These are phyloP conservation scores for Saraca asoca DNA, from an alignment of 331 rosid species.

Conservation along the genomic window DNA sequence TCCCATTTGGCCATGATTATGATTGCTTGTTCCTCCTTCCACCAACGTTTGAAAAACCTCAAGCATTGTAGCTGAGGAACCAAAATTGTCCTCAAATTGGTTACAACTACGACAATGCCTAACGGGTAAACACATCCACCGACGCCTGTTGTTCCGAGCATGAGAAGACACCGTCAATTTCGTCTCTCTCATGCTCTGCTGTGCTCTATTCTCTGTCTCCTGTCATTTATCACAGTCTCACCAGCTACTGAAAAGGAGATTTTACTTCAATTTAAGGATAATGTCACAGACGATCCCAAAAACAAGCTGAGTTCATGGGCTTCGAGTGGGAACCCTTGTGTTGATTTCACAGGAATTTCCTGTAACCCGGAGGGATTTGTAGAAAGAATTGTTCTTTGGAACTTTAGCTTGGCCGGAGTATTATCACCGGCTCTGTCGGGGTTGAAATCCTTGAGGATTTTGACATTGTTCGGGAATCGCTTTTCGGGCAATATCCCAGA, in stretches of 20 bases:
- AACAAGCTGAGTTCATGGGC: constrained; percentile 67
- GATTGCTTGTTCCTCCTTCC: constrained; percentile 35
- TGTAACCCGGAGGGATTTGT: constrained; percentile 78
- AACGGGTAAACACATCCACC: constrained; percentile 53
- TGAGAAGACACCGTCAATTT: constrained; percentile 66
- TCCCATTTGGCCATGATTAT: constrained; percentile 41
- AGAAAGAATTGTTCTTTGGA: constrained; percentile 84
- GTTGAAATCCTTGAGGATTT: constrained; percentile 71
- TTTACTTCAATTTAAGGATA: constrained; percentile 87
- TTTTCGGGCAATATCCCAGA: constrained; percentile 74
- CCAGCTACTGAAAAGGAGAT: constrained; percentile 70
- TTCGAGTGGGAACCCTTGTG: constrained; percentile 68
- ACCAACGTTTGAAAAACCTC: constrained; percentile 32
- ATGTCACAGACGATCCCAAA: constrained; percentile 69
- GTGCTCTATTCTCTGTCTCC: constrained; percentile 49
- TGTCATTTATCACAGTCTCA: constrained; percentile 44
- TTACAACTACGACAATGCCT: constrained; percentile 58
- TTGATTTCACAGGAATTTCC: constrained; percentile 58
- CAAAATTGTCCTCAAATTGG: constrained; percentile 43
- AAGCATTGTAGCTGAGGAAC: constrained; percentile 40
- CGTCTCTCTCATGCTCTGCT: constrained; percentile 74
- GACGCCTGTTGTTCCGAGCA: constrained; percentile 55
- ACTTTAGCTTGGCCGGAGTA: constrained; percentile 76
- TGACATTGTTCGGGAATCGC: constrained; percentile 83
- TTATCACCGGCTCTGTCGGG: constrained; percentile 72